A percentile compares a stretch with the other conserved stretches of the same genome.
Evolutionary conservation across 2,329 filamentous ascomycete genomes (phyloP).

Genomic region (Aspergillus fructus): DNA sequence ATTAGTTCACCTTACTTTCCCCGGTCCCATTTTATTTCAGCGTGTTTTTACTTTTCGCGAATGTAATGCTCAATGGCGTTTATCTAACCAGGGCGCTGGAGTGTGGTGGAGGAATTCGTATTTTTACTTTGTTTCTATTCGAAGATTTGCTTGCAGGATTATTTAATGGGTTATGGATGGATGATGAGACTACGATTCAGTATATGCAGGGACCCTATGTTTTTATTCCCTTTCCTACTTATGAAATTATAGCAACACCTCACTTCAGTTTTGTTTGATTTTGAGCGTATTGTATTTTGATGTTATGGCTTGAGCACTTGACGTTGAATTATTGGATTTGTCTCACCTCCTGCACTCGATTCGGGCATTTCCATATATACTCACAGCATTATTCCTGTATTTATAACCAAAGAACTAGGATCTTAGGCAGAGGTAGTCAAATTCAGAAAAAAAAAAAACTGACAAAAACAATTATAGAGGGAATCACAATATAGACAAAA

Average conservation of each 20-base stretch:
- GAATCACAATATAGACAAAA: conserved; percentile 21
- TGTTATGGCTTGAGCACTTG: neutral
- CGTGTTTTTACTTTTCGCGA: neutral
- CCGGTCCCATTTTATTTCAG: neutral
- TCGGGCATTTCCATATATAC: neutral
- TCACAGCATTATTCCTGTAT: neutral
- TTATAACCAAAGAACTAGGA: neutral
- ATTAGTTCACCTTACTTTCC: conserved; percentile 14
- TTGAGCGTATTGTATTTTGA: neutral
- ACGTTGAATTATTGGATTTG: neutral
- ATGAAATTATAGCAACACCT: neutral
- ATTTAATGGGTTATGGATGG: conserved; percentile 3
- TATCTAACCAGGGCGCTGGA: neutral
- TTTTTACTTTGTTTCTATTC: neutral
- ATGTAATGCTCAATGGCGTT: conserved; percentile 14
- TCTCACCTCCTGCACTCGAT: neutral
- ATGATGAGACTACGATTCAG: conserved; percentile 11
- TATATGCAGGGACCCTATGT: neutral
- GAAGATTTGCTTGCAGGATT: neutral
- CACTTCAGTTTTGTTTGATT: neutral
- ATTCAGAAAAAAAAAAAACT: neutral
- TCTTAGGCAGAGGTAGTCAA: neutral
- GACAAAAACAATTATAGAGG: conserved; percentile 10
- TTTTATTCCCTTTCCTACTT: neutral
- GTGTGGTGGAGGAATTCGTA: neutral